Percentiles rank a stretch among this genome's conserved stretches.
Conservation (phyloP, 371 early-diverging fungal genomes). For the Syncephalis plumigaleata region DNA sequence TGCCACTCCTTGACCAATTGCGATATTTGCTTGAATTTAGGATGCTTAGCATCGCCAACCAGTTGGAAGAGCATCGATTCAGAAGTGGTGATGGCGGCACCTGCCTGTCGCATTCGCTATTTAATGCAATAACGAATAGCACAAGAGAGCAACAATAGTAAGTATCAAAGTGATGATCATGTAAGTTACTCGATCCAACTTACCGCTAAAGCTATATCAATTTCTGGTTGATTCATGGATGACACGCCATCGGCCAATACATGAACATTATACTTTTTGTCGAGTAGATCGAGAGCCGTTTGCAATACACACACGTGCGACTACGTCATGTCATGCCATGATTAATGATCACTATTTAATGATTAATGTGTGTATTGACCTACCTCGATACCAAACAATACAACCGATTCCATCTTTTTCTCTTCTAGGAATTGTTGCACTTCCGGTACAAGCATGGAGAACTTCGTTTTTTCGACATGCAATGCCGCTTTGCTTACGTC, state of each 20-base stretch:
- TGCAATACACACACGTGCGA: constrained; percentile 90
- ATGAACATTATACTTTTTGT: constrained; percentile 55
- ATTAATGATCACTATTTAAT: background rate
- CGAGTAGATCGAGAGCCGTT: constrained; percentile 75
- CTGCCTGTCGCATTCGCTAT: constrained; percentile 52
- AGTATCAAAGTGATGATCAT: too few relatives aligned
- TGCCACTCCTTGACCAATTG: constrained; percentile 65
- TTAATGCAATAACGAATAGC: too few relatives aligned
- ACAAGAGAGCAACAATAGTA: too few relatives aligned
- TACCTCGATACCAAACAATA: constrained; percentile 89
- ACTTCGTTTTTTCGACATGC: constrained; percentile 56
- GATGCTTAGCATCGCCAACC: constrained; percentile 55
- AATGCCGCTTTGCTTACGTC: constrained; percentile 40
- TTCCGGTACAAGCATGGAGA: constrained; percentile 73
- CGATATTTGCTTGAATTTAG: constrained; percentile 63
- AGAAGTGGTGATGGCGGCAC: constrained; percentile 66
- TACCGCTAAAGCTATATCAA: constrained; percentile 65
- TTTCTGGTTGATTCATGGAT: constrained; percentile 69
- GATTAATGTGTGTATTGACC: background rate
- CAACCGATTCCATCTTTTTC: constrained; percentile 38
- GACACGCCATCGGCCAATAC: constrained; percentile 85
- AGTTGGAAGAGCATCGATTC: constrained; percentile 88
- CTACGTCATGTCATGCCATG: constrained; percentile 12
- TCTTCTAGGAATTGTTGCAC: constrained; percentile 37
- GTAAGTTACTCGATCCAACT: background rate